phyloP scores from a whole-genome alignment of 1,284 basidiomycete genomes.

The Hymenochaete sp. region DNA sequence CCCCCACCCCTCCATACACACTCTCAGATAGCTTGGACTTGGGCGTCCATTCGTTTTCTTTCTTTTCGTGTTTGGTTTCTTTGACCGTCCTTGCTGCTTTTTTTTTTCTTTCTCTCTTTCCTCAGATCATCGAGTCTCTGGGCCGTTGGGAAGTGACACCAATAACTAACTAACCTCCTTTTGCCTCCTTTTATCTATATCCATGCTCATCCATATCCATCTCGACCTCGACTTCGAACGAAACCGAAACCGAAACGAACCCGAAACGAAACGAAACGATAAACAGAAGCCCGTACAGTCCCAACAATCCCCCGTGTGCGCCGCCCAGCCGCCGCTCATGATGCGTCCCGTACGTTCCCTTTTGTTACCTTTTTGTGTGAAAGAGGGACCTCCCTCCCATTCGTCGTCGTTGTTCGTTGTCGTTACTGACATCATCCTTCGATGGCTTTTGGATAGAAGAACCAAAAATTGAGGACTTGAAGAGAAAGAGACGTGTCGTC shows the following conservation, averaged over 20 bases:
- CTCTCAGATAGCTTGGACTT: too few relatives aligned
- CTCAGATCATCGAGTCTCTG: not conserved
- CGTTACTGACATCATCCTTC: too few relatives aligned
- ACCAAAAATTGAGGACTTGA: too few relatives aligned
- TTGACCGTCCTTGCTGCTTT: not conserved
- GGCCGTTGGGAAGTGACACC: not conserved
- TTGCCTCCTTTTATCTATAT: not conserved
- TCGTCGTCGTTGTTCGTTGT: not conserved
- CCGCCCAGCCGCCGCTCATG: conserved; percentile 11
- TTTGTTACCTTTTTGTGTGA: not conserved
- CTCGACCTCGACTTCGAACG: not conserved
- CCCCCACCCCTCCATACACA: too few relatives aligned
- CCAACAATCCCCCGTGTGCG: not conserved
- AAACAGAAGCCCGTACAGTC: too few relatives aligned
- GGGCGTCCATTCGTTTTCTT: too few relatives aligned
- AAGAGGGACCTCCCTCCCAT: conserved; percentile 3
- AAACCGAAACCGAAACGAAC: not conserved
- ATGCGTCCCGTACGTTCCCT: conserved; percentile 13
- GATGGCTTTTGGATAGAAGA: too few relatives aligned
- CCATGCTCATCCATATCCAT: not conserved
- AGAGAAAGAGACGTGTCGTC: too few relatives aligned
- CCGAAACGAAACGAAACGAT: too few relatives aligned
- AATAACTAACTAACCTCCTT: not conserved
- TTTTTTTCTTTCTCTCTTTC: not conserved
- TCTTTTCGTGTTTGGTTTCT: not conserved